phyloP scores from a whole-genome alignment of 352 stramenopile species.

The Pythium plurisporium region DNA sequence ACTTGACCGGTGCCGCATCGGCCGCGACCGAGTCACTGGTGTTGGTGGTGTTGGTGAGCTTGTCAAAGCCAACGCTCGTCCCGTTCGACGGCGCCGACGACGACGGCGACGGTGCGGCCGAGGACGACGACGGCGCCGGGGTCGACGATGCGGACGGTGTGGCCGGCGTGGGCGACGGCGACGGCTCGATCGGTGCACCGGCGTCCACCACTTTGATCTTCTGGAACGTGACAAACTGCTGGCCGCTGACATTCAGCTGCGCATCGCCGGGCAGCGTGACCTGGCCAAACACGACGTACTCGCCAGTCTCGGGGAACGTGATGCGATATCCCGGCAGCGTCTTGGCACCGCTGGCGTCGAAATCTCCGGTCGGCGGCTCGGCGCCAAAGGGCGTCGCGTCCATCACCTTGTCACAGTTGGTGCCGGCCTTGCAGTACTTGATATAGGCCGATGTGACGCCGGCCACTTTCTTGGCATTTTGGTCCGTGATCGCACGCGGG shows the following conservation, averaged over 20 bases:
- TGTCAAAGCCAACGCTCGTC: background rate
- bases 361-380: conserved; percentile 33
- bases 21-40: background rate
- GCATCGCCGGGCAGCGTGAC: conserved; percentile 46
- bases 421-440: conserved; percentile 55
- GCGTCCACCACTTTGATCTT: conserved; percentile 60
- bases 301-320: conserved; percentile 39
- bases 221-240: conserved; percentile 64
- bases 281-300: conserved; percentile 65
- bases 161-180: conserved; percentile 7
- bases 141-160: conserved; percentile 12
- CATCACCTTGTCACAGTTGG: conserved; percentile 56
- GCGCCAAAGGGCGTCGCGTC: conserved; percentile 32
- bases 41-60: background rate
- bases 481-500: conserved; percentile 48
- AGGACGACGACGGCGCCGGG: no score
- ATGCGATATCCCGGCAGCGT: conserved; percentile 45
- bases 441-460: conserved; percentile 39
- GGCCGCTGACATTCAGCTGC: conserved; percentile 38
- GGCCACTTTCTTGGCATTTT: conserved; percentile 26
- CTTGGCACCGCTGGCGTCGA: conserved; percentile 40
- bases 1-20: conserved; percentile 7
- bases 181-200: conserved; percentile 30
- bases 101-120: conserved; percentile 18
- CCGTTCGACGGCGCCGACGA: background rate